A percentile compares a stretch with the other conserved stretches of the same genome.
Conservation (phyloP, 352 stramenopile species). For the Globisporangium acanthophoron region DNA sequence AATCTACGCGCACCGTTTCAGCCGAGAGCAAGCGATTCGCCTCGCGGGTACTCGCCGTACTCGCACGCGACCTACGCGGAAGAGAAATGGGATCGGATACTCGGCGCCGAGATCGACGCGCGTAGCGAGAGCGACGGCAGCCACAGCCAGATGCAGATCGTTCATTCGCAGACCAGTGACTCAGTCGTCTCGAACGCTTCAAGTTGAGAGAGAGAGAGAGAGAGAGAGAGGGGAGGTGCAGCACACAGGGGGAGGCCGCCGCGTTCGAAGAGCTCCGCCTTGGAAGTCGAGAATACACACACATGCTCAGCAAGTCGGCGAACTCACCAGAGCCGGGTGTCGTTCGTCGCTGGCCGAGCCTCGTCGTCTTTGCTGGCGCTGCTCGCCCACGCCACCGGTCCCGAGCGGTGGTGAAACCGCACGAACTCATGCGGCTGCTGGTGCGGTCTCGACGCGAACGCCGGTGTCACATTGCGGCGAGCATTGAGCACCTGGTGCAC, state of each 20-base stretch:
- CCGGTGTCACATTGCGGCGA: slow-evolving; percentile 4
- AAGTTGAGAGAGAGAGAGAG: neutral
- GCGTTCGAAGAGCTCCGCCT: too few relatives aligned
- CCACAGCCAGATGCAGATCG: slow-evolving; percentile 8
- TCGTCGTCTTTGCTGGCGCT: slow-evolving; percentile 47
- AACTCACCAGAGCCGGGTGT: slow-evolving; percentile 9
- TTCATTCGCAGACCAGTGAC: slow-evolving; percentile 5
- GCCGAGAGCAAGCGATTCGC: slow-evolving; percentile 1
- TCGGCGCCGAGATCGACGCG: slow-evolving; percentile 31
- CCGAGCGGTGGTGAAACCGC: neutral
- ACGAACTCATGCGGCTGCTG: neutral
- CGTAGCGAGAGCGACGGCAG: slow-evolving; percentile 3
- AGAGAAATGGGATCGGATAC: slow-evolving; percentile 75
- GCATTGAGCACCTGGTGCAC: neutral
- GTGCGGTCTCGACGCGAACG: neutral
- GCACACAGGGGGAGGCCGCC: too few relatives aligned
- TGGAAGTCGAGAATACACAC: neutral
- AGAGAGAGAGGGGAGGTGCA: neutral
- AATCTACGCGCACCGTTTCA: slow-evolving; percentile 7
- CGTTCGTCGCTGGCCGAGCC: slow-evolving; percentile 29
- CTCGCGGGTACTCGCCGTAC: slow-evolving; percentile 12
- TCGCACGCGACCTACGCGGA: slow-evolving; percentile 32
- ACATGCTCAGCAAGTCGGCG: neutral
- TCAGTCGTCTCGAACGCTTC: slow-evolving; percentile 5
- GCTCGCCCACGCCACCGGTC: neutral